phyloP scores from a whole-genome alignment of 352 stramenopile species.

The Phytophthora quininea region DNA sequence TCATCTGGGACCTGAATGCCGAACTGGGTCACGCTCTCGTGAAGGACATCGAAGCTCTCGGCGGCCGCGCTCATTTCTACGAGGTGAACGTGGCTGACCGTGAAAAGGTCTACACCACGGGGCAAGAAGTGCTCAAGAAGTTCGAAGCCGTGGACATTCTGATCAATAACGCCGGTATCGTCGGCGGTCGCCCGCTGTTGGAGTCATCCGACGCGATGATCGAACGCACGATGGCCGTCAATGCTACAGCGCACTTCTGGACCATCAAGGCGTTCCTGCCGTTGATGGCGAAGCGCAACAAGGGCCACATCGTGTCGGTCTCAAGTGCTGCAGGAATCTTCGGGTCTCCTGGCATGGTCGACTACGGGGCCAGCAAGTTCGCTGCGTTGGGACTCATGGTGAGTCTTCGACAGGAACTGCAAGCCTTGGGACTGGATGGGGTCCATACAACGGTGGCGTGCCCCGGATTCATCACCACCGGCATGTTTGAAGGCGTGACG shows the following conservation, averaged over 20 bases:
- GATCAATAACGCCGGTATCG: constrained; percentile 62
- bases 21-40: constrained; percentile 33
- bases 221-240: constrained; percentile 54
- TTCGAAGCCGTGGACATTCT: constrained; percentile 48
- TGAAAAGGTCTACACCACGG: constrained; percentile 34
- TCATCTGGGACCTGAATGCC: constrained; percentile 49
- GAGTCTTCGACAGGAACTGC: constrained; percentile 57
- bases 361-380: constrained; percentile 63
- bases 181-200: constrained; percentile 45
- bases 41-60: constrained; percentile 38
- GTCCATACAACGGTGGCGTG: constrained; percentile 64
- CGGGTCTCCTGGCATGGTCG: constrained; percentile 50
- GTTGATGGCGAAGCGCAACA: constrained; percentile 43
- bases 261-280: constrained; percentile 58
- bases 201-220: constrained; percentile 50
- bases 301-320: constrained; percentile 57
- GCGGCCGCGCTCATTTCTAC: constrained; percentile 36
- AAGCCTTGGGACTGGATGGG: constrained; percentile 38
- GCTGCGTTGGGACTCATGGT: constrained; percentile 49
- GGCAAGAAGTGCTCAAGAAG: constrained; percentile 26
- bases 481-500: constrained; percentile 68
- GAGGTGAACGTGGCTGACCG: constrained; percentile 45
- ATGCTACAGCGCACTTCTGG: constrained; percentile 58
- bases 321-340: constrained; percentile 54
- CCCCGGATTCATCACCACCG: constrained; percentile 63